Conservation (phyloP, 352 stramenopile genomes). For the Phytopythium litorale region DNA sequence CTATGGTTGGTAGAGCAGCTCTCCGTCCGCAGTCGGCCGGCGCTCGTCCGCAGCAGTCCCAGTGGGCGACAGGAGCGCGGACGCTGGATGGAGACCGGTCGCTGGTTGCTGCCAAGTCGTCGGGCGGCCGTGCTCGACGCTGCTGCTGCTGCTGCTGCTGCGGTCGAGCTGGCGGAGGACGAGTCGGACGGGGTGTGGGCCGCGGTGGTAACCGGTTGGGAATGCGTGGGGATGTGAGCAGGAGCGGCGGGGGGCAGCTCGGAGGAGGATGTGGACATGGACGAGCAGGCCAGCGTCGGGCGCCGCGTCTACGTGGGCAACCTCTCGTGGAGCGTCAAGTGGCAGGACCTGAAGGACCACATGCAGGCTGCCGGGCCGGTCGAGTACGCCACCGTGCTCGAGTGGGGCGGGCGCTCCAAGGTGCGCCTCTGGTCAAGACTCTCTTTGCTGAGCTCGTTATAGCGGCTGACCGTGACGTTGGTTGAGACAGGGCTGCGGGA, state of each 20-base stretch:
- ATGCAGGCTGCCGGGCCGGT: constrained; percentile 73
- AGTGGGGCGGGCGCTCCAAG: constrained; percentile 74
- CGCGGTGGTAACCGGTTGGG: constrained; percentile 3
- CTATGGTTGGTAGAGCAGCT: constrained; percentile 15
- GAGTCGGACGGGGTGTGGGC: neutral
- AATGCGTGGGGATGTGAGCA: constrained; percentile 2
- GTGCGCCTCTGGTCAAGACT: constrained; percentile 13
- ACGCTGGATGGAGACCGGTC: neutral
- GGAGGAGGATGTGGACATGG: constrained; percentile 23
- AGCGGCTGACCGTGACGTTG: neutral
- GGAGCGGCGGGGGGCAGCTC: neutral
- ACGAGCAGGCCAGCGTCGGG: constrained; percentile 16
- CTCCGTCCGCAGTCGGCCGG: neutral
- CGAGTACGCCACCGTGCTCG: constrained; percentile 55
- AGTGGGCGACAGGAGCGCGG: neutral
- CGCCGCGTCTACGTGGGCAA: constrained; percentile 85
- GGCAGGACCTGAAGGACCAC: constrained; percentile 79
- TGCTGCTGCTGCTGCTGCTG: neutral
- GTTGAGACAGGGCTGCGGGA: constrained; percentile 80
- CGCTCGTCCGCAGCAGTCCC: neutral
- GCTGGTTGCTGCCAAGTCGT: neutral
- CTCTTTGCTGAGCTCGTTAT: neutral
- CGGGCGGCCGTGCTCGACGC: neutral
- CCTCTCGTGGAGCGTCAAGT: constrained; percentile 82
- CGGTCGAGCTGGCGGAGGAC: neutral